Evolutionary conservation across 352 stramenopile genomes (phyloP).

Genomic region (Globisporangium cylindrosporum): DNA sequence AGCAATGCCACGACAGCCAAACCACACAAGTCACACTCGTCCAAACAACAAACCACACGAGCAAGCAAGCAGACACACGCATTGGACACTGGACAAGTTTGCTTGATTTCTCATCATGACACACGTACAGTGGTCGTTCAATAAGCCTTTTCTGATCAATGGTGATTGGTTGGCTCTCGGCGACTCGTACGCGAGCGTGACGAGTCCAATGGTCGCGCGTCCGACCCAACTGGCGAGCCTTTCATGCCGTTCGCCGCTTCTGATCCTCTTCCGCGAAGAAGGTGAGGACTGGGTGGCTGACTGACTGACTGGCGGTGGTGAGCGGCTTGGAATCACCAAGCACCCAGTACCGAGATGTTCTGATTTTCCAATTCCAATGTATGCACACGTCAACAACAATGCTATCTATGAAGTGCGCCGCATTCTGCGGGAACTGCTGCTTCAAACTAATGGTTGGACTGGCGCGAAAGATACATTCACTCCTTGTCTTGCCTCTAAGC

Average conservation of each 20-base stretch:
- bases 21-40: neutral
- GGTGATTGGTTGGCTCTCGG: conserved; percentile 11
- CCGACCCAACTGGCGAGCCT: neutral
- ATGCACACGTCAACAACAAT: neutral
- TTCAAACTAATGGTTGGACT: conserved; percentile 1
- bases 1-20: neutral
- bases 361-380: neutral
- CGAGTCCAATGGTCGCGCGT: conserved; percentile 4
- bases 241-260: conserved; percentile 8
- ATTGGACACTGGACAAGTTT: neutral
- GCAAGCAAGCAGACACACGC: neutral
- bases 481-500: neutral
- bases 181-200: neutral
- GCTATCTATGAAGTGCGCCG: neutral
- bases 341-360: neutral
- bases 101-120: conserved; percentile 7
- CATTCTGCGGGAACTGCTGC: conserved; percentile 2
- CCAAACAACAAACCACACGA: neutral
- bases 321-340: neutral
- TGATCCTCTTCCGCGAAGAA: neutral
- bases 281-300: neutral
- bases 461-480: conserved; percentile 1
- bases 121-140: neutral
- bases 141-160: neutral
- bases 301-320: neutral